A percentile compares a stretch with the other conserved stretches of the same genome.
Conservation (phyloP, 2,329 filamentous ascomycete genomes). For the Penicillium occitanis region DNA sequence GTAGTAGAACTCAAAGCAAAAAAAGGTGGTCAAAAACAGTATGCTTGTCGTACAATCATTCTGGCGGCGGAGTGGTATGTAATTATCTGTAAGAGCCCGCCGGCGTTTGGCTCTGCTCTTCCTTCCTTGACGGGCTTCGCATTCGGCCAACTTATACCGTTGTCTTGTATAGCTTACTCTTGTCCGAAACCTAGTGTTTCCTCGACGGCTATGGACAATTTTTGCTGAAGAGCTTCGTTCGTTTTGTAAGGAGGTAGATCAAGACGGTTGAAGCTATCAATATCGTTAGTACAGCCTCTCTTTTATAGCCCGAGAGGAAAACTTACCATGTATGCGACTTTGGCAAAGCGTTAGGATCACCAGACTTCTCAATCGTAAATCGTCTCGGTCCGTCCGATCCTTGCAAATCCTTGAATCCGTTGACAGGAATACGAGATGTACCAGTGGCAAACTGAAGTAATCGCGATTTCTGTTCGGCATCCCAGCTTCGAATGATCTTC, state of each 20-base stretch:
- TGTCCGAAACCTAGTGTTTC: conserved; percentile 99
- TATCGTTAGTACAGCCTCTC: neutral
- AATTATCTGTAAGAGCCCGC: neutral
- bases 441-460: conserved; percentile 95
- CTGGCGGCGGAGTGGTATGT: neutral
- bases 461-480: conserved; percentile 96
- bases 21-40: neutral
- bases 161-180: conserved; percentile 62
- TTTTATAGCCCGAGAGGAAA: neutral
- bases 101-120: neutral
- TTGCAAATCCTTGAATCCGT: conserved; percentile 98
- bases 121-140: neutral
- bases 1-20: neutral
- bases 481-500: conserved; percentile 93
- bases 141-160: neutral
- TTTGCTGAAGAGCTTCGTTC: conserved; percentile 78
- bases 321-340: conserved; percentile 97
- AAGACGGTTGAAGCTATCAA: conserved; percentile 84
- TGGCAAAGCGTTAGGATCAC: conserved; percentile 83
- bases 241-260: conserved; percentile 93
- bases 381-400: conserved; percentile 91
- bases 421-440: conserved; percentile 96
- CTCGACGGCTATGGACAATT: conserved; percentile 94
- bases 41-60: conserved; percentile 16
- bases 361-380: conserved; percentile 98